Evolutionary conservation across 768 basidiomycete species (phyloP).

Genomic region (Pleurotus platypus): DNA sequence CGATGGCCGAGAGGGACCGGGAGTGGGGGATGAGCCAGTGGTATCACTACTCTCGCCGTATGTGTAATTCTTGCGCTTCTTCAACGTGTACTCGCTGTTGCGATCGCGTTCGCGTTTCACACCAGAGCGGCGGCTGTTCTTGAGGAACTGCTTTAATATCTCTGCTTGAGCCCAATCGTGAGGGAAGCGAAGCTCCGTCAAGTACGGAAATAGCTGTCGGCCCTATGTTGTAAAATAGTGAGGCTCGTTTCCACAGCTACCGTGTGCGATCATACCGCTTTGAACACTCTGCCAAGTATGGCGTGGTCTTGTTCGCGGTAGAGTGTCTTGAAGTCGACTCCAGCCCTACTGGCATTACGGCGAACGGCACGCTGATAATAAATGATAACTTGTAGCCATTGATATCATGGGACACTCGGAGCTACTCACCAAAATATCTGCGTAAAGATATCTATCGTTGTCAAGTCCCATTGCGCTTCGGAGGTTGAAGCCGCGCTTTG

Average conservation of each 20-base stretch:
- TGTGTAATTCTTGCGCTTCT: too few species aligned
- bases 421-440: constrained; percentile 7
- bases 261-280: too few species aligned
- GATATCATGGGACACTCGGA: too few species aligned
- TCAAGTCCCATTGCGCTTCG: constrained; percentile 10
- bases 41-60: too few species aligned
- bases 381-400: too few species aligned
- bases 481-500: constrained; percentile 9
- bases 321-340: background rate
- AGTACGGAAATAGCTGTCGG: constrained; percentile 3
- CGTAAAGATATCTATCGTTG: constrained; percentile 5
- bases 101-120: too few species aligned
- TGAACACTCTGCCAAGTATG: background rate
- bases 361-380: background rate
- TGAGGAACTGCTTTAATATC: constrained; percentile 8
- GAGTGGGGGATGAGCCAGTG: too few species aligned
- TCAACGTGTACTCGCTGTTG: too few species aligned
- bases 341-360: background rate
- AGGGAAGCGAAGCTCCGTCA: background rate
- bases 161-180: constrained; percentile 7
- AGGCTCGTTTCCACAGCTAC: too few species aligned
- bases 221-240: background rate
- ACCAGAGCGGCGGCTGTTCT: background rate
- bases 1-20: too few species aligned
- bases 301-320: background rate